Conservation (phyloP, 2,329 filamentous ascomycete species). For the Apiospora aurea region DNA sequence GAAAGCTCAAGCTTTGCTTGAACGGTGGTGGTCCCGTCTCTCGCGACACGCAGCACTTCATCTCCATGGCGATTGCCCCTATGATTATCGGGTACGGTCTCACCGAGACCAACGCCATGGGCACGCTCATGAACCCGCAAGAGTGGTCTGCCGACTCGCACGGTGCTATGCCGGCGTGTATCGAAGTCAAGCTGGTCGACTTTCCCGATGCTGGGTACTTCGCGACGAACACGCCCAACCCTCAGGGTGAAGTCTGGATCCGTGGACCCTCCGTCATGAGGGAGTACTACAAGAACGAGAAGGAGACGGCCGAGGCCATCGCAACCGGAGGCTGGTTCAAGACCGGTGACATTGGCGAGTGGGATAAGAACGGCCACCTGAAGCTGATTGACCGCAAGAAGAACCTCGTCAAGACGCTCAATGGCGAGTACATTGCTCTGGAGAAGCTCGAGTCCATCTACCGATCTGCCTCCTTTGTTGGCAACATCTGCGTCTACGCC, state of each 20-base stretch:
- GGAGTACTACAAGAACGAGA: slow-evolving; percentile 79
- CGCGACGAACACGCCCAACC: slow-evolving; percentile 74
- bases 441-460: slow-evolving; percentile 71
- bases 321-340: slow-evolving; percentile 85
- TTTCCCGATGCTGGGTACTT: slow-evolving; percentile 84
- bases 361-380: slow-evolving; percentile 74
- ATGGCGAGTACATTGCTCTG: slow-evolving; percentile 83
- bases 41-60: slow-evolving; percentile 85
- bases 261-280: slow-evolving; percentile 74
- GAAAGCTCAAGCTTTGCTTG: slow-evolving; percentile 80
- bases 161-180: slow-evolving; percentile 74
- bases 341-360: slow-evolving; percentile 86
- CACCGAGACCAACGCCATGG: slow-evolving; percentile 84
- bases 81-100: slow-evolving; percentile 91
- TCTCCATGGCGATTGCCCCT: slow-evolving; percentile 86
- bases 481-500: slow-evolving; percentile 64
- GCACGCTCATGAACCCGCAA: slow-evolving; percentile 75
- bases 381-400: slow-evolving; percentile 87
- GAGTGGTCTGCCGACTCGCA: slow-evolving; percentile 79
- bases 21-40: slow-evolving; percentile 86
- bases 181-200: slow-evolving; percentile 87
- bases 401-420: slow-evolving; percentile 84
- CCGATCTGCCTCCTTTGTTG: slow-evolving; percentile 57
- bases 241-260: slow-evolving; percentile 90
- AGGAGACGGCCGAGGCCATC: slow-evolving; percentile 76